Conservation (phyloP, 2,329 filamentous ascomycete species). For the Nannizziopsis barbatae region DNA sequence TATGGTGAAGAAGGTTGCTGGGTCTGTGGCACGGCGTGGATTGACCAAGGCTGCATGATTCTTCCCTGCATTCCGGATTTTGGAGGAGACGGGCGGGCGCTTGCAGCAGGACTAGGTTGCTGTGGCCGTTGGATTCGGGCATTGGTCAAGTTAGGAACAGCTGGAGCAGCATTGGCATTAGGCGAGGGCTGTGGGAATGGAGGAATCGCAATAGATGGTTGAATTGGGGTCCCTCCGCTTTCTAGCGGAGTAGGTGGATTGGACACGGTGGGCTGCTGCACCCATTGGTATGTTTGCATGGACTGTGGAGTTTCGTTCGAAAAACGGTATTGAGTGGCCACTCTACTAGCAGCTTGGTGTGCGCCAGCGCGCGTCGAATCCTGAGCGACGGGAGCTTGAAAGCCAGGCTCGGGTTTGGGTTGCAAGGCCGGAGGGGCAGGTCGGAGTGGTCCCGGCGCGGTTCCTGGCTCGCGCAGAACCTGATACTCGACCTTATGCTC, state of each 20-base stretch:
- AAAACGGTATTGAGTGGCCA: slow-evolving; percentile 6
- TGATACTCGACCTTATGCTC: not conserved
- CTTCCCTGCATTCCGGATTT: slow-evolving; percentile 6
- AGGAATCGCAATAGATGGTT: not conserved
- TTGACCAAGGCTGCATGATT: slow-evolving; percentile 9
- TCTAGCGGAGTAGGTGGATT: not conserved
- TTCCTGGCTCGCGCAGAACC: not conserved
- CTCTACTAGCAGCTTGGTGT: not conserved
- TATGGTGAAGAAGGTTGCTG: slow-evolving; percentile 6
- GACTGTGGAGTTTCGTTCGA: slow-evolving; percentile 8
- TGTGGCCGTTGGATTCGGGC: not conserved
- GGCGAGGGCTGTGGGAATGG: not conserved
- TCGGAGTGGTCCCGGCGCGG: not conserved
- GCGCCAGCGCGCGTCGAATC: not conserved
- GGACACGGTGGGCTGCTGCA: not conserved
- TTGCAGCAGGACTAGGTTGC: not conserved
- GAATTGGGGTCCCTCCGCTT: not conserved
- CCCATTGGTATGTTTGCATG: slow-evolving; percentile 5
- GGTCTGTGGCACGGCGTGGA: slow-evolving; percentile 14
- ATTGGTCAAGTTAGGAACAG: not conserved
- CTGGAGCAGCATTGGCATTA: not conserved
- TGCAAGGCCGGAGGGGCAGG: not conserved
- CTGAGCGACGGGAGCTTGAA: not conserved
- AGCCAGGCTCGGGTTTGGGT: not conserved
- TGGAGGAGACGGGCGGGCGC: not conserved